phyloP scores from a whole-genome alignment of 2,329 filamentous ascomycete genomes.

The Colletotrichum chlorophyti region DNA sequence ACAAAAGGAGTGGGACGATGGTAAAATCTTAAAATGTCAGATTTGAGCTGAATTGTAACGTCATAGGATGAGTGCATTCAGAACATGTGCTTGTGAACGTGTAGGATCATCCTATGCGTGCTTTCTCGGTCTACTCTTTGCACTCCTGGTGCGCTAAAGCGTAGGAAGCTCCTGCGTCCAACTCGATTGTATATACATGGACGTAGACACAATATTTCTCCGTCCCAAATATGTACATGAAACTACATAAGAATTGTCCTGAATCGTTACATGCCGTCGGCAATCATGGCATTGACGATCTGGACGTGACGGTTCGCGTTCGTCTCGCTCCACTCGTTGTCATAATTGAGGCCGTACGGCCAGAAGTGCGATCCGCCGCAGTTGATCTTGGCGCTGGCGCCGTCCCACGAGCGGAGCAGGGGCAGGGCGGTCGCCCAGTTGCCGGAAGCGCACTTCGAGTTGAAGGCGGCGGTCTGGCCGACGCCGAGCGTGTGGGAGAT shows the following conservation, averaged over 20 bases:
- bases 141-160: no score
- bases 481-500: conserved; percentile 55
- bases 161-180: no score
- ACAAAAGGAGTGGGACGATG: no score
- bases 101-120: no score
- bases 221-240: neutral
- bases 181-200: neutral
- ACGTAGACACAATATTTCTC: no score
- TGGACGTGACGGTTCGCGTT: conserved; percentile 50
- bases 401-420: conserved; percentile 50
- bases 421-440: conserved; percentile 48
- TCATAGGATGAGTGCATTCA: no score
- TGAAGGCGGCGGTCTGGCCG: conserved; percentile 50
- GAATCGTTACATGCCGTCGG: conserved; percentile 39
- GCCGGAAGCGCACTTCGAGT: conserved; percentile 44
- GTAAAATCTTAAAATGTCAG: no score
- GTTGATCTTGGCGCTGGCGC: conserved; percentile 42
- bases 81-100: no score
- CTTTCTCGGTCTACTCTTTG: no score
- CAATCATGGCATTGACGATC: conserved; percentile 52
- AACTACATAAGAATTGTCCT: neutral
- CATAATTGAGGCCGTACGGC: conserved; percentile 51
- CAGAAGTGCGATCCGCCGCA: conserved; percentile 48
- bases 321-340: conserved; percentile 52
- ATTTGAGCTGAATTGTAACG: no score